Evolutionary conservation across 805 yeast species (phyloP).

Genomic region (Metschnikowia cubensis): DNA sequence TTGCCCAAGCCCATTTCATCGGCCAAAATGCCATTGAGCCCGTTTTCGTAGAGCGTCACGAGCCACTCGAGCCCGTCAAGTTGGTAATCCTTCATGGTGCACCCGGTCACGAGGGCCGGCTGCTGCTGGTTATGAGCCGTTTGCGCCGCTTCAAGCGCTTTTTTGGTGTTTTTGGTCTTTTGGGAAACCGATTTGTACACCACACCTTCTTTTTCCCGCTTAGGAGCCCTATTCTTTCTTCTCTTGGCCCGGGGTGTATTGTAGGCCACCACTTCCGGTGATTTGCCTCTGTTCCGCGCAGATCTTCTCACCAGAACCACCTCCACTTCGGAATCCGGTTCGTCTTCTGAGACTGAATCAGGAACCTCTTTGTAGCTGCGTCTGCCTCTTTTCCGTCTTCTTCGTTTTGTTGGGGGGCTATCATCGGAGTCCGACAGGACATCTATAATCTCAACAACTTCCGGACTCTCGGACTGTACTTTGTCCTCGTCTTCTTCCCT

Average conservation of each 20-base stretch:
- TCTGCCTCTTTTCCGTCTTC: too few relatives aligned
- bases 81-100: constrained; percentile 76
- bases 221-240: not conserved
- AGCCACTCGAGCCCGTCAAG: constrained; percentile 90
- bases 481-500: too few relatives aligned
- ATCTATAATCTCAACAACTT: too few relatives aligned
- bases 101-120: constrained; percentile 39
- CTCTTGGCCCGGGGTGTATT: not conserved
- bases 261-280: not conserved
- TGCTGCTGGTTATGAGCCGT: constrained; percentile 23
- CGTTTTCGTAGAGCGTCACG: constrained; percentile 83
- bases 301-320: not conserved
- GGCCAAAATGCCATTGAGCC: constrained; percentile 90
- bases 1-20: constrained; percentile 98
- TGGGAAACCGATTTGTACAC: not conserved
- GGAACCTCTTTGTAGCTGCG: too few relatives aligned
- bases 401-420: not conserved
- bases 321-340: not conserved
- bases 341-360: too few relatives aligned
- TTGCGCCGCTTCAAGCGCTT: constrained; percentile 27
- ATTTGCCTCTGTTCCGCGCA: not conserved
- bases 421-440: not conserved
- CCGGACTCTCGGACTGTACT: too few relatives aligned
- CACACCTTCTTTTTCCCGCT: not conserved
- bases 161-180: constrained; percentile 16